phyloP scores from a whole-genome alignment of 2,329 filamentous ascomycete genomes.

The Sclerotinia minor region DNA sequence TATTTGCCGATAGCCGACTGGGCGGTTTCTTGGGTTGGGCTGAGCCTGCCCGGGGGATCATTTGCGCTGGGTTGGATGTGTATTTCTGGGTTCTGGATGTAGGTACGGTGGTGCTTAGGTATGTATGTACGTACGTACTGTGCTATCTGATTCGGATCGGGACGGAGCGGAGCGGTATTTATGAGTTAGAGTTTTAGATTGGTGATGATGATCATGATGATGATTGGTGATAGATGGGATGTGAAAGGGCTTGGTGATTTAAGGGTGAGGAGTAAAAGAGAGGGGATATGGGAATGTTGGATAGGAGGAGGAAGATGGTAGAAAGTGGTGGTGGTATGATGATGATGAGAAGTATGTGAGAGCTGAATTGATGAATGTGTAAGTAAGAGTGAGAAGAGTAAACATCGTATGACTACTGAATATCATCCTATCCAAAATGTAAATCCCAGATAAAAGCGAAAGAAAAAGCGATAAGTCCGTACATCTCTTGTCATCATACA shows the following conservation, averaged over 20 bases:
- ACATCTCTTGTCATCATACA: too few relatives aligned
- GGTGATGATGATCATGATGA: too few relatives aligned
- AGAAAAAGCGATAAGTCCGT: too few relatives aligned
- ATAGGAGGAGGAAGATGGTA: not conserved
- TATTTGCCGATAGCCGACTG: constrained; percentile 4
- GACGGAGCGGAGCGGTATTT: not conserved
- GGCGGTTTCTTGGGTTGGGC: not conserved
- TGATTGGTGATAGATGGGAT: not conserved
- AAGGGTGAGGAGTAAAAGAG: not conserved
- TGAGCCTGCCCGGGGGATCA: not conserved
- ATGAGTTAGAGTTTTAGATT: too few relatives aligned
- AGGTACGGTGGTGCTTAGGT: too few relatives aligned
- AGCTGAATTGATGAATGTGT: not conserved
- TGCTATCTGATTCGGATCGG: too few relatives aligned
- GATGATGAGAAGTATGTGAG: not conserved
- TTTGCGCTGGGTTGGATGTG: not conserved
- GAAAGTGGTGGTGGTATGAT: not conserved
- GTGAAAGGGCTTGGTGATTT: not conserved
- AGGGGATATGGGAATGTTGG: not conserved
- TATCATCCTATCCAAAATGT: too few relatives aligned
- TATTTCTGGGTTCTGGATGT: too few relatives aligned
- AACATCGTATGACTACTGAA: too few relatives aligned
- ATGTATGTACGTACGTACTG: too few relatives aligned
- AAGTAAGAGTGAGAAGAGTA: not conserved
- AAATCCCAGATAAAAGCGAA: too few relatives aligned